A percentile compares a stretch with the other conserved stretches of the same genome.
These are phyloP conservation scores for Mycosphaerella arachidis DNA, from an alignment of 2,329 filamentous ascomycete genomes.

Conservation along the genomic window DNA sequence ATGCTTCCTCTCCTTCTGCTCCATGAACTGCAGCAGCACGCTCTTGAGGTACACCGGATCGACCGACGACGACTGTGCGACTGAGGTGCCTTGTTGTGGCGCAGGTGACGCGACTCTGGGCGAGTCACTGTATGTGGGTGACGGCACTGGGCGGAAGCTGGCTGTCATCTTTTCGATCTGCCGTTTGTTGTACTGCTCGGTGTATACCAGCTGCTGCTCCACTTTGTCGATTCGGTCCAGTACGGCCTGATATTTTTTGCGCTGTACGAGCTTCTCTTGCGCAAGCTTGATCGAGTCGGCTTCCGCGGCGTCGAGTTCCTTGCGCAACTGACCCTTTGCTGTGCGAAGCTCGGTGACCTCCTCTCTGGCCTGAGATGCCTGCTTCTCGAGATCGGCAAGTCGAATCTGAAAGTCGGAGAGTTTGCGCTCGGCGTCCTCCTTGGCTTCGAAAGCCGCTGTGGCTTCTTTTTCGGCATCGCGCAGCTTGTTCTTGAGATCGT, in stretches of 20 bases:
- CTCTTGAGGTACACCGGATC: constrained; percentile 74
- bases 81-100: constrained; percentile 20
- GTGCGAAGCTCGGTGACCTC: constrained; percentile 72
- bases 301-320: constrained; percentile 82
- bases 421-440: constrained; percentile 68
- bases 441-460: constrained; percentile 66
- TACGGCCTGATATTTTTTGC: constrained; percentile 14
- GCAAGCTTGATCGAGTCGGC: constrained; percentile 77
- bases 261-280: constrained; percentile 61
- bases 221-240: constrained; percentile 25
- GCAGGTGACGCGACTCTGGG: constrained; percentile 46
- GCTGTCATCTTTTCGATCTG: constrained; percentile 39
- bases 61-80: constrained; percentile 29
- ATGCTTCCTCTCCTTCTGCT: constrained; percentile 73
- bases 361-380: constrained; percentile 62
- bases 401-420: constrained; percentile 71
- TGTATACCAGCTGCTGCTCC: constrained; percentile 59
- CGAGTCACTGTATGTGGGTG: constrained; percentile 57
- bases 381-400: constrained; percentile 69
- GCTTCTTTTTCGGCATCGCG: constrained; percentile 77
- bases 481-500: constrained; percentile 74
- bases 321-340: constrained; percentile 71
- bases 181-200: constrained; percentile 54
- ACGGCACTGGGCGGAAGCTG: constrained; percentile 46
- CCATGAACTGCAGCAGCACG: constrained; percentile 73